Evolutionary conservation across 768 basidiomycete species (phyloP).

Genomic region (Tulasnella sp.): DNA sequence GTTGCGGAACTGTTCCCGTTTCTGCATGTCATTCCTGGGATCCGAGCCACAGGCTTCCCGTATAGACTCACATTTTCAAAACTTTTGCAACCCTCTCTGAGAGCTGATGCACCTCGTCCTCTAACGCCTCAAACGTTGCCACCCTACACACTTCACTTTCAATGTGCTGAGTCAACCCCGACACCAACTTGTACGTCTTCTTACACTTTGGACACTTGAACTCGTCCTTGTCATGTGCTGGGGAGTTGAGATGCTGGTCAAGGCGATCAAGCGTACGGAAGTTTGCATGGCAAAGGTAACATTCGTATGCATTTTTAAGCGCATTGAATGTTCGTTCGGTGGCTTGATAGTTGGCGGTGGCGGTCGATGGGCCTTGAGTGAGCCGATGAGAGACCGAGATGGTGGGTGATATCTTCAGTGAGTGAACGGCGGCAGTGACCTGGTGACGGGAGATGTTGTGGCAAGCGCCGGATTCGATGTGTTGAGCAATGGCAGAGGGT

Average conservation of each 20-base stretch:
- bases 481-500: constrained; percentile 43
- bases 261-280: constrained; percentile 35
- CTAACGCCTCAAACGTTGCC: constrained; percentile 34
- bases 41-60: too few relatives aligned
- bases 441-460: constrained; percentile 37
- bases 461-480: constrained; percentile 53
- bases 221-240: constrained; percentile 40
- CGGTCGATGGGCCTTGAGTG: constrained; percentile 28
- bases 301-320: constrained; percentile 37
- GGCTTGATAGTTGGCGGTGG: constrained; percentile 19
- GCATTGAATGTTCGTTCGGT: constrained; percentile 36
- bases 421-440: constrained; percentile 33
- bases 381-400: constrained; percentile 49
- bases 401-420: constrained; percentile 35
- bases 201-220: constrained; percentile 48
- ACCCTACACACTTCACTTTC: constrained; percentile 54
- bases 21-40: too few relatives aligned
- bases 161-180: constrained; percentile 51
- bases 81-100: background rate
- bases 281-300: constrained; percentile 44
- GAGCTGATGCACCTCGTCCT: constrained; percentile 31
- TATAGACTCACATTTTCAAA: background rate
- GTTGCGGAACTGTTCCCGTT: too few relatives aligned
- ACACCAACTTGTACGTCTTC: constrained; percentile 38
- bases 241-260: constrained; percentile 55